These are phyloP conservation scores for Pseudogymnoascus sp. DNA, from an alignment of 2,329 filamentous ascomycete species.

Conservation along the genomic window DNA sequence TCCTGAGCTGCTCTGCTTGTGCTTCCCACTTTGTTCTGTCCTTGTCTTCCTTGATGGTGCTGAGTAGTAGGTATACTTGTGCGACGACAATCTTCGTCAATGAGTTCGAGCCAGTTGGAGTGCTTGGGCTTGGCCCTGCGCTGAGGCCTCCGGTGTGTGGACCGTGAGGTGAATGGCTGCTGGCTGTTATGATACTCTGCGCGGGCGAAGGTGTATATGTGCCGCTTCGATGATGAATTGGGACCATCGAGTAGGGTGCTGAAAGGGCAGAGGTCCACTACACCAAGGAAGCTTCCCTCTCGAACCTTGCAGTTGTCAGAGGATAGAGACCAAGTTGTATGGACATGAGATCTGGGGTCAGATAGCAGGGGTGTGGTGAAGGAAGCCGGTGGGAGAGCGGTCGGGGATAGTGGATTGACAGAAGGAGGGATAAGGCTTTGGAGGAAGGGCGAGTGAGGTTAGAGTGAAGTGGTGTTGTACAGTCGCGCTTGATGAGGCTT, in stretches of 20 bases:
- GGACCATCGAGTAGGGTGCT: slow-evolving; percentile 12
- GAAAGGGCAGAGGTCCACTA: slow-evolving; percentile 19
- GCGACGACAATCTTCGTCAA: slow-evolving; percentile 91
- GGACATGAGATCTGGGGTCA: slow-evolving; percentile 10
- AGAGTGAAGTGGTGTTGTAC: slow-evolving; percentile 9
- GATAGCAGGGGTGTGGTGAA: not conserved
- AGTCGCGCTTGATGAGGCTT: slow-evolving; percentile 9
- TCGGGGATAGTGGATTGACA: slow-evolving; percentile 5
- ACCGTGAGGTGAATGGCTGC: slow-evolving; percentile 30
- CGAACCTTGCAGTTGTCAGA: slow-evolving; percentile 27
- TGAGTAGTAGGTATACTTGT: slow-evolving; percentile 88
- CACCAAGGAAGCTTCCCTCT: slow-evolving; percentile 27
- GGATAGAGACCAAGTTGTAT: slow-evolving; percentile 17
- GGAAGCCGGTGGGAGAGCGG: not conserved
- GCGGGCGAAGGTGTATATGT: slow-evolving; percentile 30
- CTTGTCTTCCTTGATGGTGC: slow-evolving; percentile 91
- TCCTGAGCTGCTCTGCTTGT: slow-evolving; percentile 84
- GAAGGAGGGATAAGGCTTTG: slow-evolving; percentile 3
- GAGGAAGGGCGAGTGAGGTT: slow-evolving; percentile 8
- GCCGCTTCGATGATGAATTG: slow-evolving; percentile 23
- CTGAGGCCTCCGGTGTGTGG: slow-evolving; percentile 39
- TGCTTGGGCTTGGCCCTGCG: slow-evolving; percentile 29
- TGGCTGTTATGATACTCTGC: slow-evolving; percentile 28
- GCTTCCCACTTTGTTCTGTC: slow-evolving; percentile 82
- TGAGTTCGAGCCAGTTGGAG: slow-evolving; percentile 45